Evolutionary conservation across 768 basidiomycete species (phyloP).

Genomic region (Megacollybia marginata): DNA sequence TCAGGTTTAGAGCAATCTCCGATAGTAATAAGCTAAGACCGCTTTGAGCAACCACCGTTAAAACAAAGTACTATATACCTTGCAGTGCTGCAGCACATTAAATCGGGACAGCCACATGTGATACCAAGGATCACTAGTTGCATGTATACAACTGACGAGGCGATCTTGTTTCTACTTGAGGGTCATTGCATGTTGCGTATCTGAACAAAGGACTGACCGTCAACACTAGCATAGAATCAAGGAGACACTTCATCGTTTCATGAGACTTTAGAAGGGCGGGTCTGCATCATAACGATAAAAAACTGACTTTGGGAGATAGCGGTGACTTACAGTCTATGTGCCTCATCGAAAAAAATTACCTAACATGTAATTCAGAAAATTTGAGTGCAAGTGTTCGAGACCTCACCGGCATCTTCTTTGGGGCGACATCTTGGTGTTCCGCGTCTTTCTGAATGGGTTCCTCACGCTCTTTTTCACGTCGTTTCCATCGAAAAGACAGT

Average conservation of each 20-base stretch:
- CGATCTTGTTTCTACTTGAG: constrained; percentile 58
- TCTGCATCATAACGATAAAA: constrained; percentile 23
- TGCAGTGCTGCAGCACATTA: constrained; percentile 79
- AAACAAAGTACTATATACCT: constrained; percentile 28
- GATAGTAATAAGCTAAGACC: constrained; percentile 59
- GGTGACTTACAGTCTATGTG: constrained; percentile 63
- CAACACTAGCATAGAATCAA: constrained; percentile 81
- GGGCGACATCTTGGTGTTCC: constrained; percentile 23
- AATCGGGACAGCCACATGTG: constrained; percentile 77
- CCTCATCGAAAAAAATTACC: constrained; percentile 78
- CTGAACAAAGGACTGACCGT: constrained; percentile 23
- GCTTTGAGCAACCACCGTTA: not conserved
- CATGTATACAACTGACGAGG: constrained; percentile 77
- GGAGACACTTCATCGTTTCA: constrained; percentile 76
- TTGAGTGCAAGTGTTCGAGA: not conserved
- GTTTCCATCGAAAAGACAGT: constrained; percentile 18
- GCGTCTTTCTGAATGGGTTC: constrained; percentile 25
- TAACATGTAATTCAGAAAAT: constrained; percentile 9
- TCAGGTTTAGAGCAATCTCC: constrained; percentile 75
- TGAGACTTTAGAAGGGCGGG: constrained; percentile 70
- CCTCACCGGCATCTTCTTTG: constrained; percentile 65
- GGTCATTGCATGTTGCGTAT: too few species aligned
- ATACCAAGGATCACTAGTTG: constrained; percentile 80
- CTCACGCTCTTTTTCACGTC: constrained; percentile 21
- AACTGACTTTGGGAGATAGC: not conserved